phyloP scores from a whole-genome alignment of 805 yeast species.

The Priceomyces medius region DNA sequence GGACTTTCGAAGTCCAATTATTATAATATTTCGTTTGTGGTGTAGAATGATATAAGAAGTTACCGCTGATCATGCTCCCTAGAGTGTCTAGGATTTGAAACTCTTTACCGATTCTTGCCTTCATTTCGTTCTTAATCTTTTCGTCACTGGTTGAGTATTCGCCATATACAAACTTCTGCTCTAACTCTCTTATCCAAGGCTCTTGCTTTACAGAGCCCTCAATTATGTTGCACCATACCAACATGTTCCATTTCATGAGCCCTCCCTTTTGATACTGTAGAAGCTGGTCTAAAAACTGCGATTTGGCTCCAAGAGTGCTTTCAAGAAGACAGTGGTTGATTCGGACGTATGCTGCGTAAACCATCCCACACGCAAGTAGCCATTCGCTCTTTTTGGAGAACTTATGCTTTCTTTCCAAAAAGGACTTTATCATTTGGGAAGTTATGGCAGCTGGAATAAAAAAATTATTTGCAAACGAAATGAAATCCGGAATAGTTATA shows the following conservation, averaged over 20 bases:
- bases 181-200: constrained; percentile 62
- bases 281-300: constrained; percentile 50
- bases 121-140: constrained; percentile 22
- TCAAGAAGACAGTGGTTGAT: constrained; percentile 49
- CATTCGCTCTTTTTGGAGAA: constrained; percentile 58
- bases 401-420: constrained; percentile 48
- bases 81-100: constrained; percentile 28
- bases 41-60: constrained; percentile 26
- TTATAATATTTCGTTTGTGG: constrained; percentile 31
- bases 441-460: constrained; percentile 58
- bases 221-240: constrained; percentile 53
- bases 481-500: constrained; percentile 34
- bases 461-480: constrained; percentile 59
- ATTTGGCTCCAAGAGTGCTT: constrained; percentile 48
- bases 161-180: constrained; percentile 41
- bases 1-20: constrained; percentile 27
- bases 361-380: constrained; percentile 67
- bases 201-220: constrained; percentile 54
- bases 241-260: constrained; percentile 46
- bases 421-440: constrained; percentile 49
- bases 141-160: constrained; percentile 19
- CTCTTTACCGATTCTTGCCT: constrained; percentile 31
- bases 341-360: constrained; percentile 56
- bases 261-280: constrained; percentile 56
- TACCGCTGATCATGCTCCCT: constrained; percentile 37